Percentiles rank a stretch among this genome's conserved stretches.
Evolutionary conservation across 73 alveolate genomes (phyloP).

Genomic region (Paramecium primaurelia): DNA sequence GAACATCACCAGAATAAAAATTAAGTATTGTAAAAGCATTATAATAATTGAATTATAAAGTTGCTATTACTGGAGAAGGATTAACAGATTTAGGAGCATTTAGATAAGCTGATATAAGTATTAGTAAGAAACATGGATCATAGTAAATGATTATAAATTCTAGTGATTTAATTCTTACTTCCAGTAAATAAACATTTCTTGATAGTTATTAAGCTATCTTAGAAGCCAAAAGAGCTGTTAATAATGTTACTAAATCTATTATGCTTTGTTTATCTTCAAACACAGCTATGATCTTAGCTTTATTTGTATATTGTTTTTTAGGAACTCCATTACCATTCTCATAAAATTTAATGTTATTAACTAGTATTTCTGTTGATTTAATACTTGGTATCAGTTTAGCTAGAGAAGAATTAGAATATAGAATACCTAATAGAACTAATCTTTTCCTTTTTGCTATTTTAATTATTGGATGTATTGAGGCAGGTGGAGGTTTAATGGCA

Average conservation of each 20-base stretch:
- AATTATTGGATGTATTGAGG: constrained; percentile 27
- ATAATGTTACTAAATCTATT: constrained; percentile 2
- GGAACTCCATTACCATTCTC: constrained; percentile 5
- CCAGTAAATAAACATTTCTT: not conserved
- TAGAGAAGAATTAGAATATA: constrained; percentile 15
- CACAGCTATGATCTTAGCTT: constrained; percentile 25
- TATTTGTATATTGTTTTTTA: not conserved
- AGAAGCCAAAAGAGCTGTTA: constrained; percentile 29
- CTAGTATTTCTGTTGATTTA: constrained; percentile 12
- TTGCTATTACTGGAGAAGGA: constrained; percentile 46
- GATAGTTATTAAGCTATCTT: not conserved
- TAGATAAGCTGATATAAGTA: not conserved
- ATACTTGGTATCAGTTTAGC: constrained; percentile 15
- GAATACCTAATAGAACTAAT: not conserved
- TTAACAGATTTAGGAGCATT: constrained; percentile 42
- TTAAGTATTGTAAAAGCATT: constrained; percentile 5
- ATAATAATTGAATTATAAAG: not conserved
- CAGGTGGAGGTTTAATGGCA: constrained; percentile 32
- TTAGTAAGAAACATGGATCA: constrained; percentile 21
- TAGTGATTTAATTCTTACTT: constrained; percentile 11
- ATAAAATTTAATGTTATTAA: constrained; percentile 3
- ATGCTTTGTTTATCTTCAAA: constrained; percentile 37
- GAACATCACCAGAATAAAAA: constrained; percentile 17
- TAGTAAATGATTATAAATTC: constrained; percentile 3
- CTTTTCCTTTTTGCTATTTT: not conserved